A percentile compares a stretch with the other conserved stretches of the same genome.
phyloP scores from a whole-genome alignment of 2,329 filamentous ascomycete species.

The Cordyceps javanica region DNA sequence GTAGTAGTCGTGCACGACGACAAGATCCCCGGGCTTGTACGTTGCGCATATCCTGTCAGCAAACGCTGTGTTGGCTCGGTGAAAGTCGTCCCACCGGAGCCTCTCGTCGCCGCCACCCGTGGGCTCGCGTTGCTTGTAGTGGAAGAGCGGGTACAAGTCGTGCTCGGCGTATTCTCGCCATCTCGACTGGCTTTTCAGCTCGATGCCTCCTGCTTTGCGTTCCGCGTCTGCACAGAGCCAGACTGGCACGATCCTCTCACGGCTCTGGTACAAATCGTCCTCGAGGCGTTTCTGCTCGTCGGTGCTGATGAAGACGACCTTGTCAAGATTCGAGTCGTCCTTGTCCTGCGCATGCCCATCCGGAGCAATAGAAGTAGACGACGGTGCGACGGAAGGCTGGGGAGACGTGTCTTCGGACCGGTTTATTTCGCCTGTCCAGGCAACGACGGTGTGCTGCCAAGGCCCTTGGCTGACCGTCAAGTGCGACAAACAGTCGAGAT shows the following conservation, averaged over 20 bases:
- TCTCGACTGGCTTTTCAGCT: conserved; percentile 72
- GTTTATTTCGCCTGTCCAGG: conserved; percentile 87
- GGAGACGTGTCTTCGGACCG: conserved; percentile 17
- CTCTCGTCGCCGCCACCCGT: conserved; percentile 79
- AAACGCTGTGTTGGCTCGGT: conserved; percentile 85
- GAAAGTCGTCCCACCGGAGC: conserved; percentile 85
- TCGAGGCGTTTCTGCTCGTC: conserved; percentile 69
- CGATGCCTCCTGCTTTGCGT: conserved; percentile 57
- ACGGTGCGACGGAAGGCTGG: conserved; percentile 21
- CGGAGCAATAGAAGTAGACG: conserved; percentile 33
- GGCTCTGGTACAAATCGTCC: conserved; percentile 62
- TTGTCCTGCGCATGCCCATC: conserved; percentile 51
- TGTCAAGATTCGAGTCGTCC: neutral
- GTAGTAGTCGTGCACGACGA: conserved; percentile 92
- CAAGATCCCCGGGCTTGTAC: conserved; percentile 87
- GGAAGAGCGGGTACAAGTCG: conserved; percentile 85
- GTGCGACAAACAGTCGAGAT: conserved; percentile 86
- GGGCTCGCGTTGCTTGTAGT: conserved; percentile 92
- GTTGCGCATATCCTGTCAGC: conserved; percentile 80
- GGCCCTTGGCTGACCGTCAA: conserved; percentile 74
- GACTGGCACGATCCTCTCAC: conserved; percentile 73
- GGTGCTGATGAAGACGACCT: conserved; percentile 54
- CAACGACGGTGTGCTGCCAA: conserved; percentile 88
- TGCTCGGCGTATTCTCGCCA: conserved; percentile 90
- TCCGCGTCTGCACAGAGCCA: conserved; percentile 80